Evolutionary conservation across 176 grass and related monocot species (phyloP).

Genomic region (Olyra latifolia): DNA sequence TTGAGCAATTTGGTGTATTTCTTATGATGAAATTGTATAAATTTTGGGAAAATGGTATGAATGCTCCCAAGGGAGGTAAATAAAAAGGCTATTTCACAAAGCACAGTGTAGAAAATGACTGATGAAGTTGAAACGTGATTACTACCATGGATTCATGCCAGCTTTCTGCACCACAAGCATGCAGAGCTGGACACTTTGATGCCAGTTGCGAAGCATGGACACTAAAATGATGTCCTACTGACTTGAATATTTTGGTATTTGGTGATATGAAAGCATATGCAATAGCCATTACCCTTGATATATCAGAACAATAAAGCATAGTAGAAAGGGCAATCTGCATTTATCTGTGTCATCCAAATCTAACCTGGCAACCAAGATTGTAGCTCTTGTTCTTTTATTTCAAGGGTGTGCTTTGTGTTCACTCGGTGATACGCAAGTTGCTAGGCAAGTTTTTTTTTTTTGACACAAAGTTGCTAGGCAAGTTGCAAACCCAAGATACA

Average conservation of each 20-base stretch:
- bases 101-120: background rate
- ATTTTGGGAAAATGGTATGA: background rate
- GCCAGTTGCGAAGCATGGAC: background rate
- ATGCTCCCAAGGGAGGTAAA: background rate
- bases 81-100: conserved; percentile 1
- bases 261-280: background rate
- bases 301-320: background rate
- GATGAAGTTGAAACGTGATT: background rate
- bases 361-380: background rate
- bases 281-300: background rate
- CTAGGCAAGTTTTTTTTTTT: too few relatives aligned
- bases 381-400: conserved; percentile 12
- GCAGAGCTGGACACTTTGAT: background rate
- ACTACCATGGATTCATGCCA: background rate
- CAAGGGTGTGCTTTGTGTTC: background rate
- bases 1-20: background rate
- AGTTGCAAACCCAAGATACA: background rate
- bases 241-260: conserved; percentile 15
- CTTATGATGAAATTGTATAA: background rate
- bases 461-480: background rate
- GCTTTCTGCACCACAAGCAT: conserved; percentile 1
- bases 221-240: background rate
- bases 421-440: background rate
- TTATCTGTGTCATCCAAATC: background rate
- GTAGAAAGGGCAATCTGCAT: background rate